Conservation (phyloP, 2,329 filamentous ascomycete species). For the Penicillium sp. region DNA sequence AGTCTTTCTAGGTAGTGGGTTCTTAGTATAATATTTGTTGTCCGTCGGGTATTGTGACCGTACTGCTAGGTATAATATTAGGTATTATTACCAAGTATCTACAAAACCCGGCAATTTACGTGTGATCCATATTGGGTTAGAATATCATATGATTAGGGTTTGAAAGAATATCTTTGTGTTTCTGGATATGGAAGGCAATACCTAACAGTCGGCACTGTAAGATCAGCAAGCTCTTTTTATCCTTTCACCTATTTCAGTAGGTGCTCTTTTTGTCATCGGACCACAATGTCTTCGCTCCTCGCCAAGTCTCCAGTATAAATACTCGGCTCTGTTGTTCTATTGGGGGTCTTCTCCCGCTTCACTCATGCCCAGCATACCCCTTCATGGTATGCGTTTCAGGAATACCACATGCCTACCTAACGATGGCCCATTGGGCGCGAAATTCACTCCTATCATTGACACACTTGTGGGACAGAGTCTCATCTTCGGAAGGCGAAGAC, state of each 20-base stretch:
- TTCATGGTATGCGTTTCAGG: background rate
- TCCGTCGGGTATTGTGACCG: too few relatives aligned
- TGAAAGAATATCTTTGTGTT: too few relatives aligned
- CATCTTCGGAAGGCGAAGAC: background rate
- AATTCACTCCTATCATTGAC: background rate
- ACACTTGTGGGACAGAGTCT: background rate
- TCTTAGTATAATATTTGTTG: too few relatives aligned
- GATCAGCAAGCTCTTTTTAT: background rate
- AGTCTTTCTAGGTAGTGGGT: too few relatives aligned
- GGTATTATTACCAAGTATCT: too few relatives aligned
- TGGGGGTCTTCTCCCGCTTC: background rate
- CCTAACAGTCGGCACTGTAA: too few relatives aligned
- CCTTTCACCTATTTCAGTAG: background rate
- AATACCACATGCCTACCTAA: background rate
- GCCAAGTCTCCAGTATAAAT: background rate
- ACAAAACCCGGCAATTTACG: too few relatives aligned
- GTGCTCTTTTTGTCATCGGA: background rate
- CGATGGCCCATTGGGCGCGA: background rate
- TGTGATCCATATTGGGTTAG: too few relatives aligned
- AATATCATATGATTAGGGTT: too few relatives aligned
- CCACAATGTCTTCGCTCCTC: background rate
- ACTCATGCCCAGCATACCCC: background rate
- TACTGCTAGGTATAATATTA: too few relatives aligned
- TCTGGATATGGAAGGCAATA: too few relatives aligned
- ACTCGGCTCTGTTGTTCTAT: background rate